These are phyloP conservation scores for Sicyos edulis DNA, from an alignment of 306 rosid genomes.

Conservation along the genomic window DNA sequence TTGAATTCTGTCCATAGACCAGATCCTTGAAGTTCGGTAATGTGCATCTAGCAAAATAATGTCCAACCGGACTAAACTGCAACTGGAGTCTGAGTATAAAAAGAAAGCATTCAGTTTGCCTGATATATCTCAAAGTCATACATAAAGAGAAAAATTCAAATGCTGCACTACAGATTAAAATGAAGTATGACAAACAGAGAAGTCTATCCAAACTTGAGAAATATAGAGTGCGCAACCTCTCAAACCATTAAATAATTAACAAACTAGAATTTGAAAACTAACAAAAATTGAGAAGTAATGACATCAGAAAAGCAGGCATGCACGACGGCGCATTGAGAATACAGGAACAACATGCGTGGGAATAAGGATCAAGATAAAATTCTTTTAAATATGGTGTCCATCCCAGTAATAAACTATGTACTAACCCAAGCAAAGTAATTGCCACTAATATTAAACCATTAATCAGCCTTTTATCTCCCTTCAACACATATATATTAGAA, in stretches of 20 bases:
- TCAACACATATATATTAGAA: too few relatives aligned
- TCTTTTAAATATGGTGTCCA: too few relatives aligned
- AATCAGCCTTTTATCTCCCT: too few relatives aligned
- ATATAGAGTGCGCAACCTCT: neutral
- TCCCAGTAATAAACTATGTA: too few relatives aligned
- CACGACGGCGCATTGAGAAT: neutral
- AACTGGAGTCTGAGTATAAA: conserved; percentile 18
- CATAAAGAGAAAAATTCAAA: conserved; percentile 10
- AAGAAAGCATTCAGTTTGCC: too few relatives aligned
- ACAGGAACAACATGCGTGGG: too few relatives aligned
- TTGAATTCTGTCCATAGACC: conserved; percentile 85
- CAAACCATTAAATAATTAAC: neutral
- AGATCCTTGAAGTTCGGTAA: conserved; percentile 86
- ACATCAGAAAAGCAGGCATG: too few relatives aligned
- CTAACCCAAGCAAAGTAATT: too few relatives aligned
- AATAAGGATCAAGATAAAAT: too few relatives aligned
- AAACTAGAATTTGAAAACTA: neutral
- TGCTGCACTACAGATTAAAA: neutral
- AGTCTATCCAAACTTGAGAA: conserved; percentile 2
- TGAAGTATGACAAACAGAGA: neutral
- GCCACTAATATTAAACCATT: too few relatives aligned
- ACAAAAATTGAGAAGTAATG: neutral
- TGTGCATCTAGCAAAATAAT: conserved; percentile 94
- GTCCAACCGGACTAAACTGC: conserved; percentile 50
- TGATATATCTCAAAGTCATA: neutral